Evolutionary conservation across 2,329 filamentous ascomycete genomes (phyloP), one percentile per base, ranked within the genome.

Genomic region (Alternaria arbusti): DNA sequence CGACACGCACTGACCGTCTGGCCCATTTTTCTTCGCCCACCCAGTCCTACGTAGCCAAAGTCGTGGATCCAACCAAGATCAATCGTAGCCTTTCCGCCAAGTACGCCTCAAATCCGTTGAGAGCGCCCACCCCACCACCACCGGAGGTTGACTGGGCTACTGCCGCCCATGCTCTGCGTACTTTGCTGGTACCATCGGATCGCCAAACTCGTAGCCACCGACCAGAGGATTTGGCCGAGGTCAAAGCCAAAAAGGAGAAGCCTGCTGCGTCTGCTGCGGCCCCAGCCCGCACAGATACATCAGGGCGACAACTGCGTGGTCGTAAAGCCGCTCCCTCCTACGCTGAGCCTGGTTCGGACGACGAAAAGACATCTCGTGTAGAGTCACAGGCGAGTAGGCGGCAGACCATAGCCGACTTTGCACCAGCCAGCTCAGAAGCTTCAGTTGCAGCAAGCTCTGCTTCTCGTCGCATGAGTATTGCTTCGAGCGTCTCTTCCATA

Each of bases 11-110:
- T 63, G 83, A 85, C 13, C 86, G 86, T 22, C 76, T 83, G 9
- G 90, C 92, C 2, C 94, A 92, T 2, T 97, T 94, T 79, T 93
- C 89, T 3, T 93, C 94, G 2, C 93, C 94, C 0, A 98, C 95
- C 0, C 91, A 95, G 65, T 92, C 95, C 0, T 98, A 93, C 45
- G 89, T 89, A 2, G 93, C 93, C 23, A 97, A 93, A 79, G 89
- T 93, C 11, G 85, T 91, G 1, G 87, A 91, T 49, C 87, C 90
- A 2, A 83, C 89, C 9, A 91, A 88, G 65, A 83, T 91, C 66
- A 86, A 88, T 45, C 86, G 90, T 26, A 91, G 85, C 66, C 79
- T 89, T 26, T 91, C 90, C 3, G 86, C 85, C 25, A 71, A 70
- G 30, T 71, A 67, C 20, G 52, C 80, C 36, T 70, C 77, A 26